Base-by-base conservation (phyloP, 2,329 filamentous ascomycete genomes). In the Venturia oleaginea region DNA sequence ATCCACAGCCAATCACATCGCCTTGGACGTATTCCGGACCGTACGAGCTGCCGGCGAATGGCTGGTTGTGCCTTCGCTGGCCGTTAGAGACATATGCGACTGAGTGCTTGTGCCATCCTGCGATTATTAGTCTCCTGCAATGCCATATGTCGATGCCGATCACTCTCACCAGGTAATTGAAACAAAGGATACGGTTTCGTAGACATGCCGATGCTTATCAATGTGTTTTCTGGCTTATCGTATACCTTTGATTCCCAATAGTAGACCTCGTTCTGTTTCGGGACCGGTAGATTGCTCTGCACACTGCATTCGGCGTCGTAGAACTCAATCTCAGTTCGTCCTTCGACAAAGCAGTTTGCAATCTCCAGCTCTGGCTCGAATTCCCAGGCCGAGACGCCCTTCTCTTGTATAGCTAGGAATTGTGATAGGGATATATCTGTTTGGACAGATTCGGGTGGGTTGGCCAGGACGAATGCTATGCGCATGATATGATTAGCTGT, bases 231-330 rank as follows among this genome's bases (percentile, higher is more conserved):
- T 4, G 94, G 92, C 78, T 97, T 97, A 67, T 99, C 94, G 77
- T 95, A 99, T 63, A 99, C 89, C 80, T 99, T 99, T 64, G 92
- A 90, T 76, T 99, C 94, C 94, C 94, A 99, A 77, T 99, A 99
- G 76, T 99, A 99, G 13, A 97, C 93, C 72, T 99, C 94, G 73
- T 99, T 99, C 74, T 99, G 94, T 73, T 99, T 99, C 17, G 94
- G 94, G 8, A 99, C 91, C 0, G 94, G 94, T 48, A 99, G 78
- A 72, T 99, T 99, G 80, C 90, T 95, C 80, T 96, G 91, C 67
- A 97, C 94, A 70, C 92, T 96, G 79, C 93, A 97, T 75, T 96
- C 94, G 2, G 92, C 94, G 76, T 99, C 94, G 73, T 96, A 99
- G 78, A 99, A 99, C 75, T 99, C 94, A 68, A 99, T 96, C 76